Evolutionary conservation across 345 rosid genomes (phyloP), one percentile per base, ranked within the genome.

Genomic region (Populus ilicifolia): DNA sequence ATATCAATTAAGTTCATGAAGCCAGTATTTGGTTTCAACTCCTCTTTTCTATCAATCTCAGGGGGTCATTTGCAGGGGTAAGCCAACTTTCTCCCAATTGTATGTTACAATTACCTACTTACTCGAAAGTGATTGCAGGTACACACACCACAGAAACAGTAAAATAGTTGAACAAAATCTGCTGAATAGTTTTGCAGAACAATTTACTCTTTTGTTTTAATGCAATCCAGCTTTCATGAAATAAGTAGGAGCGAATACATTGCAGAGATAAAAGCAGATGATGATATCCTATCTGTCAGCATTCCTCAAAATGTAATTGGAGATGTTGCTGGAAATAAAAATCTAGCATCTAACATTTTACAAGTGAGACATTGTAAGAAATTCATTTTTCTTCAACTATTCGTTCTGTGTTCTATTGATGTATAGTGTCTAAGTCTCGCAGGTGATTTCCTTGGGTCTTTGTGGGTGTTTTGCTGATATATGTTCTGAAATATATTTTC

Each of bases 321-420:
- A 56, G 98, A 95, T 89, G 90, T 95, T 35, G 91, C 98, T 13
- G 99, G 97, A 78, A 95, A 95, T 84, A 88, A 80, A 71, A 95
- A 93, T 77, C 78, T 87, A 17, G 86, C 94, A 52, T 95, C 97
- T 29, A 89, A 95, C 72, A 75, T 89, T 81, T 87, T 95, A 67
- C 87, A 84, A 86, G 96, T 93, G 80, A 89, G 84, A 77, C 98
- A 89, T 64, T 90, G 99, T 90, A 87, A 92, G 96, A 21, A 70
- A 59, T 12, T 29, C 12, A 41, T 52, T 70, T 48, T 33, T 21
- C n/a, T 8, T 50, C 38, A 39, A 52, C 63, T 67, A 14, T 39
- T 79, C 64, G 21, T 36, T 67, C 36, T 39, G 21, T 67, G 10
- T 25, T 67, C 25, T 16, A 68, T 23, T 48, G 1, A 6, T 69